Conservation (phyloP, 2,329 filamentous ascomycete genomes). For the Cladophialophora carrionii region DNA sequence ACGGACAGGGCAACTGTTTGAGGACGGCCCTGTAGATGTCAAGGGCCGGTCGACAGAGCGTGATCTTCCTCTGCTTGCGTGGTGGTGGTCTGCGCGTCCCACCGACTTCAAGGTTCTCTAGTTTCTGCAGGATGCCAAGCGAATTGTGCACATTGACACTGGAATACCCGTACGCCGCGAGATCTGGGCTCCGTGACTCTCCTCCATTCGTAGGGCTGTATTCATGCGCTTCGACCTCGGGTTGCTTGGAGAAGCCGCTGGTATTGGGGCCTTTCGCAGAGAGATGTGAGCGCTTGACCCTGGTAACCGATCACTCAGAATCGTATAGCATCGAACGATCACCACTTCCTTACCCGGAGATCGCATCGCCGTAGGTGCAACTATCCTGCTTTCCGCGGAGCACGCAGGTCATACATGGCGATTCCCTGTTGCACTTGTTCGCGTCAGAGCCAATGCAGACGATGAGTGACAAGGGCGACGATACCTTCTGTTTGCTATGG, state of each 20-base stretch:
- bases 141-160: slow-evolving; percentile 22
- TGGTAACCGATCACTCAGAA: background rate
- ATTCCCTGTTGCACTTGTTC: slow-evolving; percentile 18
- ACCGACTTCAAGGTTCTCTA: slow-evolving; percentile 19
- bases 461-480: background rate
- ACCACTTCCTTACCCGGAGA: slow-evolving; percentile 8
- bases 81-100: background rate
- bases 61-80: slow-evolving; percentile 10
- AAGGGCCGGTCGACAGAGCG: slow-evolving; percentile 8
- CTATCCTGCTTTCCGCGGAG: slow-evolving; percentile 24
- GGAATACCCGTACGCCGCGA: slow-evolving; percentile 22
- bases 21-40: slow-evolving; percentile 21
- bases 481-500: slow-evolving; percentile 24
- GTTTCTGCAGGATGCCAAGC: slow-evolving; percentile 20
- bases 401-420: slow-evolving; percentile 23
- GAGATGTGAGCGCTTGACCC: background rate
- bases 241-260: slow-evolving; percentile 9
- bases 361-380: slow-evolving; percentile 14
- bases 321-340: background rate
- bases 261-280: background rate
- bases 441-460: background rate
- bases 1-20: slow-evolving; percentile 15
- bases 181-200: slow-evolving; percentile 15
- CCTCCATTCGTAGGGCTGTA: background rate
- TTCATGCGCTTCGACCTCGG: background rate